Evolutionary conservation across 1,284 basidiomycete species (phyloP), one percentile per base, ranked within the genome.

Genomic region (Filobasidium uniguttulatum): DNA sequence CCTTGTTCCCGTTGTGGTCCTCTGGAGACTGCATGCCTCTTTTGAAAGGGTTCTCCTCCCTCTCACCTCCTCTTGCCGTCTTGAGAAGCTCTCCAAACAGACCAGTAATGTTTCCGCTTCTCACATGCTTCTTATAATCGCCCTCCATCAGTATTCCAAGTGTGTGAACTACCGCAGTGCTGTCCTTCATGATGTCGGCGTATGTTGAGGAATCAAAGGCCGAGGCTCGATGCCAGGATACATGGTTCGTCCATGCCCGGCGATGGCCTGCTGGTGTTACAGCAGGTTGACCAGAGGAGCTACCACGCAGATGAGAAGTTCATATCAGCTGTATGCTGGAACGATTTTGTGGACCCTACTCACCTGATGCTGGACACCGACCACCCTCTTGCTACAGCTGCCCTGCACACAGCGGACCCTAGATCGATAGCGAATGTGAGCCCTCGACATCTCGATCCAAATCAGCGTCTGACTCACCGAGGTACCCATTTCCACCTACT

Each of bases 401-500:
- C 77, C 64, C 80, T 84, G 71, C 89, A 94, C 33, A 97, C 79
- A 5, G 90, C 83, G 22, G 91, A 94, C 50, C 93, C 91, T 93
- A 56, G 20, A 3, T 7, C 15, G 12, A 26, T 3, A 44, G n/a
- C 12, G 28, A 26, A 22, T 7, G 26, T 31, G 19, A 60, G 26
- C 17, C 12, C 41, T 14, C 36, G 9, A 17, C 37, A 31, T 10
- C 31, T 41, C 2, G 31, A 17, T 29, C 10, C 17, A 28, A 43
- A 46, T n/a, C 46, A 52, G 25, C 29, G 26, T 23, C 49, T 28
- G 26, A 54, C 72, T 54, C 58, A 85, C 88, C 90, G 57, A 96
- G 79, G 72, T 93, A 96, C 12, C 91, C 90, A 67, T 94, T 94
- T 28, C 90, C 90, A 17, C 91, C 91, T 1, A 94, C 79, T 28